Evolutionary conservation across 129 eudicot species (phyloP), one percentile per base, ranked within the genome.

Genomic region (Logfia minima): DNA sequence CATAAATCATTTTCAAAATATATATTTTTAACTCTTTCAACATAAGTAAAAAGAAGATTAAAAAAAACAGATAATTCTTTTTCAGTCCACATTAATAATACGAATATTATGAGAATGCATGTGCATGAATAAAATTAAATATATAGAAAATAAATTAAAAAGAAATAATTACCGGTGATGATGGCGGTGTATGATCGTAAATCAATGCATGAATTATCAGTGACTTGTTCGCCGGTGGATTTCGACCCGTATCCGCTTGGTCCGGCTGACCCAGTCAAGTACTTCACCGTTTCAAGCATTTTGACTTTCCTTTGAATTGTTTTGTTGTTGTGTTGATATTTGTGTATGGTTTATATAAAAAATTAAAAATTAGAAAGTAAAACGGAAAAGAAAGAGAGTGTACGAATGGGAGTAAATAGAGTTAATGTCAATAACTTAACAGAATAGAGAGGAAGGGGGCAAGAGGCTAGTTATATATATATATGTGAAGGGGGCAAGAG

Each of bases 191-290:
- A 52, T 70, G 77, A 62, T 68, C 84, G 81, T 48, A 90, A 86
- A 78, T 93, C 78, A 13, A 61, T 71, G 72, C 68, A 66, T 48
- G 55, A 48, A 70, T 72, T 22, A 41, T 82, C 84, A 29, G 97
- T 88, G 71, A 90, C 97, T 60, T 84, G 88, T 51, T 90, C 98
- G 70, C 94, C 99, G 70, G 99, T 94, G 68, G 99, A 81, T 70
- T 86, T 94, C 21, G 97, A 91, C 83, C 99, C 90, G 83, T 71
- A 89, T n/a, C 99, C 99, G 71, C 96, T 91, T 0, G 96, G 82
- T 10, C 99, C 99, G 65, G 88, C 81, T 53, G 97, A 79, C 78
- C 99, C 99, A 60, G 81, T 76, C 14, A 91, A 80, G 84, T 94
- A 94, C 74, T 88, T 91, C 1, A 91, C 35, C 0, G 90, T 85